Conservation (phyloP, 2,329 filamentous ascomycete genomes). For the Fusarium sp. region DNA sequence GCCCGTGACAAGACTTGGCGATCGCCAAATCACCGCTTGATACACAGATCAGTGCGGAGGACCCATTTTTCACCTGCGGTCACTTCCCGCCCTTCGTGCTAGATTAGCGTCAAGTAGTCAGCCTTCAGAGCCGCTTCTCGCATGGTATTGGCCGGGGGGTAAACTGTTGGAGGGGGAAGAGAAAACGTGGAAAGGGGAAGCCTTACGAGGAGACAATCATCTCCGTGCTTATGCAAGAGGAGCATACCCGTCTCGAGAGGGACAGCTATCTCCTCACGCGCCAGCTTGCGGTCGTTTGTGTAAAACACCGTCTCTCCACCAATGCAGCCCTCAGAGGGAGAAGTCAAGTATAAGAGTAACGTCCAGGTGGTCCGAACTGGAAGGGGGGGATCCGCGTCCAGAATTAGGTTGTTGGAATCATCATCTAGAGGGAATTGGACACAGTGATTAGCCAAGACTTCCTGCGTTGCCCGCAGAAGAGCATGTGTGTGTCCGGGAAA, state of each 20-base stretch:
- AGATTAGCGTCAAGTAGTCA: conserved; percentile 18
- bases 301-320: conserved; percentile 96
- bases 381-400: conserved; percentile 55
- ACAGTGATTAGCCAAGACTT: conserved; percentile 14
- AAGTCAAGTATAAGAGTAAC: conserved; percentile 87
- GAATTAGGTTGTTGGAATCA: conserved; percentile 80
- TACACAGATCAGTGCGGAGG: conserved; percentile 83
- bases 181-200: conserved; percentile 10
- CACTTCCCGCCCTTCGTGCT: conserved; percentile 88
- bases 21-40: conserved; percentile 59
- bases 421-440: conserved; percentile 71
- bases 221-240: conserved; percentile 87
- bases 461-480: not conserved
- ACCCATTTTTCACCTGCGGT: conserved; percentile 90
- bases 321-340: conserved; percentile 76
- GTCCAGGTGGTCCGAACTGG: conserved; percentile 83
- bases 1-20: conserved; percentile 1
- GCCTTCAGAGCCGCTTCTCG: not conserved
- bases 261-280: conserved; percentile 76
- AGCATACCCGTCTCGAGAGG: conserved; percentile 86
- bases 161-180: not conserved
- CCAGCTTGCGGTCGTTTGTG: conserved; percentile 70
- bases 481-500: not conserved
- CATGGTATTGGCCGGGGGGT: not conserved
- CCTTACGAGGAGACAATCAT: conserved; percentile 83